A percentile compares a stretch with the other conserved stretches of the same genome.
phyloP scores from a whole-genome alignment of 2,329 filamentous ascomycete species.

The Aspergillus alliaceus region DNA sequence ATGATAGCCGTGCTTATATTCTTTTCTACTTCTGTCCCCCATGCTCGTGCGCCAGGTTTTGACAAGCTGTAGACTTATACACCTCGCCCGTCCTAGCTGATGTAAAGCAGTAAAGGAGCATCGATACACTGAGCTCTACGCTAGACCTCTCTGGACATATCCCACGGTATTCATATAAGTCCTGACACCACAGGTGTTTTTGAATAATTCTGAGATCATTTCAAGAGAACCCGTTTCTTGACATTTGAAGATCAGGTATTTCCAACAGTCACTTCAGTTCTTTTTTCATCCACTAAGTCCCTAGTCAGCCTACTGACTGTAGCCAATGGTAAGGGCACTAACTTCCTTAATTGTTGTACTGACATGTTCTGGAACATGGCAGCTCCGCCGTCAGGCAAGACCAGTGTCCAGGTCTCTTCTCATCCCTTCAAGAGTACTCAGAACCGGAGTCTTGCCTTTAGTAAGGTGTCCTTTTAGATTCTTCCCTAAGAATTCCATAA shows the following conservation, averaged over 20 bases:
- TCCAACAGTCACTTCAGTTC: background rate
- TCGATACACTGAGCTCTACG: slow-evolving; percentile 11
- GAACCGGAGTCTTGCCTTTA: background rate
- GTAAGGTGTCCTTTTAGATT: slow-evolving; percentile 4
- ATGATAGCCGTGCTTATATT: slow-evolving; percentile 9
- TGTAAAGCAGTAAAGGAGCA: slow-evolving; percentile 20
- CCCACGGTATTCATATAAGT: slow-evolving; percentile 15
- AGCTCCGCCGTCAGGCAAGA: background rate
- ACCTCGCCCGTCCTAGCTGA: slow-evolving; percentile 15
- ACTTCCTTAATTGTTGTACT: slow-evolving; percentile 1
- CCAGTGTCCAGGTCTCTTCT: slow-evolving; percentile 3
- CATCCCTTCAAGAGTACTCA: background rate
- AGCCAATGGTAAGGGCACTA: background rate
- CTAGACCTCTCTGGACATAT: slow-evolving; percentile 10
- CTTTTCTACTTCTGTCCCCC: slow-evolving; percentile 2
- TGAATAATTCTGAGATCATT: slow-evolving; percentile 20
- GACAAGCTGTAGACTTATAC: slow-evolving; percentile 14
- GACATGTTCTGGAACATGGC: background rate
- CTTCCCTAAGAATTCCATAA: slow-evolving; percentile 6
- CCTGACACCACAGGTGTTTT: slow-evolving; percentile 18
- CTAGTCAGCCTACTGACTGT: background rate
- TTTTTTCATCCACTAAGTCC: background rate
- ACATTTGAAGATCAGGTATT: background rate
- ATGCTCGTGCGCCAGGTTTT: slow-evolving; percentile 4
- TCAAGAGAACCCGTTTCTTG: slow-evolving; percentile 14